Base-by-base conservation (phyloP, 2,329 filamentous ascomycete genomes). In the Pseudogymnoascus sp. region DNA sequence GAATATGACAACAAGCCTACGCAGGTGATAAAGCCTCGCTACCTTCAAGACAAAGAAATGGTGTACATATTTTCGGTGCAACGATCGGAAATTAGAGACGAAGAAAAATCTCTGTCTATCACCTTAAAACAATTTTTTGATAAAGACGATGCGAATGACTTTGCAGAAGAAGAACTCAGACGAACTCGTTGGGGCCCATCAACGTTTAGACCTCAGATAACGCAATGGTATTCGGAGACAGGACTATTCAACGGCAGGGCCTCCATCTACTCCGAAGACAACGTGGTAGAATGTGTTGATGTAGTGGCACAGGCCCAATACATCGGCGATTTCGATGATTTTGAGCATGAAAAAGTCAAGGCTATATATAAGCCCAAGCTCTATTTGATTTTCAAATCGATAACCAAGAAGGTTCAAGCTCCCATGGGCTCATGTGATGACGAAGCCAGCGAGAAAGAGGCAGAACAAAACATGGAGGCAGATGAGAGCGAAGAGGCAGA, bases 21-120 rank as follows among this genome's bases (percentile, higher is more conserved):
- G 1, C 28, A 33, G 5, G 2, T 14, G 16, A n/a, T 21, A 56
- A 56, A 56, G 28, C 50, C 50, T 14, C 50, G 50, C 5, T 10
- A 56, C 28, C 50, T 56, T n/a, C 50, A 56, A 33, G 50, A 56
- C 28, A 56, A 56, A 11, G 50, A 56, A 56, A 56, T 56, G 50
- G 28, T 33, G 33, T 21, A 56, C 28, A 14, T 56, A 4, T 56
- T 18, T 56, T 56, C 16, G 5, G 50, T 56, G 10, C n/a, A 56
- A 21, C 28, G 50, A 33, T 56, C 50, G 7, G 50, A 56, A 33
- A 56, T 56, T 35, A 56, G 16, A 35, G 28, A 21, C 3, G n/a
- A 21, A 18, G 50, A 33, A 35, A 18, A 14, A 33, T 56, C 50
- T 14, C 50, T 33, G n/a, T 10, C 50, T 4, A 56, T 56, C 14